Conservation (phyloP, 345 rosid species). For the Populus ilicifolia region DNA sequence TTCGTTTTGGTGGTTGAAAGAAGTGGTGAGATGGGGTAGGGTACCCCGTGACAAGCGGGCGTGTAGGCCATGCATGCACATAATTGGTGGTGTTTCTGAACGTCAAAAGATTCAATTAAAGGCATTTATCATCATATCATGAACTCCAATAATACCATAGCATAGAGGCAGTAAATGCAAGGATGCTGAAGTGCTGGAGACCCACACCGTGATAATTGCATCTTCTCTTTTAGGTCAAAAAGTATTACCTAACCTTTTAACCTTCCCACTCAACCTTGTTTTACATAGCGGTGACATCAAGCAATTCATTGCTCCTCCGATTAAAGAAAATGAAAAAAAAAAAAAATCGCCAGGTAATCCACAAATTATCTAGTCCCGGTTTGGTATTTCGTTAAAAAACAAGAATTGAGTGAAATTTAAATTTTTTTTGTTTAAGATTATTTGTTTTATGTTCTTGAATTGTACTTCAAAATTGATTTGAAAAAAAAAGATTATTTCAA, state of each 20-base stretch:
- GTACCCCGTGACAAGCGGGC: constrained; percentile 7
- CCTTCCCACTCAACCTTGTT: neutral
- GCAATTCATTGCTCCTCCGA: neutral
- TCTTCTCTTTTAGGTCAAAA: neutral
- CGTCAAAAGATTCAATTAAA: neutral
- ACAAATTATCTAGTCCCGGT: no score
- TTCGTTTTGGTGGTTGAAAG: neutral
- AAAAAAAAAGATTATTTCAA: no score
- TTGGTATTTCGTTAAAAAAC: no score
- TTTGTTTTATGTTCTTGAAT: no score
- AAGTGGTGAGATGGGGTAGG: neutral
- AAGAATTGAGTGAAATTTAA: no score
- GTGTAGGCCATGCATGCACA: neutral
- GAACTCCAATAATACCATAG: no score
- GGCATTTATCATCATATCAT: neutral
- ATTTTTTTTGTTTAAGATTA: no score
- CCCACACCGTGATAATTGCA: neutral
- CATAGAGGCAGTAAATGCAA: neutral
- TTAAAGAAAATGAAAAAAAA: no score
- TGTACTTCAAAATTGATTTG: no score
- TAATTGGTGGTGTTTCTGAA: neutral
- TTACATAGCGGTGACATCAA: neutral
- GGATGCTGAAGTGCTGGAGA: neutral
- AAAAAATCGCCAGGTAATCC: no score
- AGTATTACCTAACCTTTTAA: neutral